Conservation (phyloP, 176 grass and related monocot genomes). For the Musa schizocarpa region DNA sequence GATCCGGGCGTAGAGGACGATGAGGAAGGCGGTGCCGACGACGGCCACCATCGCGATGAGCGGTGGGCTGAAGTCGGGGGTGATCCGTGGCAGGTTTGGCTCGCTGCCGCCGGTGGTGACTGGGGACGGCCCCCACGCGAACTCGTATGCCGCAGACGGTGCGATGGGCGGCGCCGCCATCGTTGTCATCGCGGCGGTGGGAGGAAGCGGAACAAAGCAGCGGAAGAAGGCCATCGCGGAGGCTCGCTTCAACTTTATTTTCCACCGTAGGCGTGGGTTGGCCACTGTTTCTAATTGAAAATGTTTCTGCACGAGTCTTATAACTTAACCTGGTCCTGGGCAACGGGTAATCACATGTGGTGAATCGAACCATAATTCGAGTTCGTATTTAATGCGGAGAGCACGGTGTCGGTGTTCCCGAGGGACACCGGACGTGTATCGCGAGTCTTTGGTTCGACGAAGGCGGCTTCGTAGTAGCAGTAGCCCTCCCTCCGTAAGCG, state of each 20-base stretch:
- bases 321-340: neutral
- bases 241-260: neutral
- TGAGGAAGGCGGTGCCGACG: slow-evolving; percentile 55
- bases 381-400: neutral
- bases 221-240: too few relatives aligned
- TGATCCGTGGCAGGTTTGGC: neutral
- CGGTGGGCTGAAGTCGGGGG: slow-evolving; percentile 51
- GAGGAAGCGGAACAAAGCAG: neutral
- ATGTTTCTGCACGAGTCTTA: neutral
- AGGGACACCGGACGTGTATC: neutral
- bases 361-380: neutral
- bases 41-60: slow-evolving; percentile 83
- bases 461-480: too few relatives aligned
- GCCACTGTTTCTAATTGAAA: neutral
- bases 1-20: slow-evolving; percentile 63
- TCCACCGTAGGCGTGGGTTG: neutral
- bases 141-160: neutral
- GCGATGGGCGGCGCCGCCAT: slow-evolving; percentile 4
- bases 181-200: neutral
- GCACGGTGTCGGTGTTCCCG: neutral
- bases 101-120: neutral
- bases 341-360: neutral
- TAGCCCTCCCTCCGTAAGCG: too few relatives aligned
- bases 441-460: too few relatives aligned
- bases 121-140: neutral